phyloP scores from a whole-genome alignment of 352 stramenopile genomes.

The Phytophthora constricta region DNA sequence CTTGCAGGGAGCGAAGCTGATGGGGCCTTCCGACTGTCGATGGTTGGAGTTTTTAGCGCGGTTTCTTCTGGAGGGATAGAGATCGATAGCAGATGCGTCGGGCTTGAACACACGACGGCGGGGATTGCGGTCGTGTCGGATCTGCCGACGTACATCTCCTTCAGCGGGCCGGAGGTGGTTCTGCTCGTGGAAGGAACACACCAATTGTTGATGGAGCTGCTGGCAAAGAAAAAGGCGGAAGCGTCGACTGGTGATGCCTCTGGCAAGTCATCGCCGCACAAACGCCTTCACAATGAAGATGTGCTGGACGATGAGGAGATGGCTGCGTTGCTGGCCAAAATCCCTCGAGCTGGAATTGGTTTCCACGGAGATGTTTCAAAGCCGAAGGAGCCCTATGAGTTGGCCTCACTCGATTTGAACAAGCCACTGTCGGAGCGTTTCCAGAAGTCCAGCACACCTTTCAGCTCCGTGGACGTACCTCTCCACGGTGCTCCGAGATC shows the following conservation, averaged over 20 bases:
- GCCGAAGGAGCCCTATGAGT: constrained; percentile 57
- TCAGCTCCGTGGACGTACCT: constrained; percentile 71
- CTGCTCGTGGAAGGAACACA: constrained; percentile 67
- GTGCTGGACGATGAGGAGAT: constrained; percentile 65
- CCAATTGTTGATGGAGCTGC: constrained; percentile 55
- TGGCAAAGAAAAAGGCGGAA: constrained; percentile 15
- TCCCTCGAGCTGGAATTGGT: constrained; percentile 77
- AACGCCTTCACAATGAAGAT: constrained; percentile 62
- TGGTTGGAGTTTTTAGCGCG: constrained; percentile 40
- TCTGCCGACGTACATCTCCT: constrained; percentile 61
- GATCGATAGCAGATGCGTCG: constrained; percentile 36
- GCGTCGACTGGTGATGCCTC: background rate
- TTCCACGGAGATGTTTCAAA: constrained; percentile 75
- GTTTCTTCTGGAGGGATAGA: constrained; percentile 39
- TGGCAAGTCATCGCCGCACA: constrained; percentile 36
- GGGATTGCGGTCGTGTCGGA: constrained; percentile 56
- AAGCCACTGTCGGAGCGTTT: constrained; percentile 72
- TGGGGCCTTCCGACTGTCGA: constrained; percentile 58
- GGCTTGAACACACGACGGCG: constrained; percentile 45
- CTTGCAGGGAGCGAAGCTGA: constrained; percentile 55
- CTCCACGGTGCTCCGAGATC: constrained; percentile 48
- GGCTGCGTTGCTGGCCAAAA: constrained; percentile 62
- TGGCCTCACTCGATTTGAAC: constrained; percentile 53
- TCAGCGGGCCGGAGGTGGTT: constrained; percentile 50
- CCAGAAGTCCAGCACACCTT: constrained; percentile 81